These are phyloP conservation scores for Melampsora larici-populina DNA, from an alignment of 1,284 basidiomycete species.

Conservation along the genomic window DNA sequence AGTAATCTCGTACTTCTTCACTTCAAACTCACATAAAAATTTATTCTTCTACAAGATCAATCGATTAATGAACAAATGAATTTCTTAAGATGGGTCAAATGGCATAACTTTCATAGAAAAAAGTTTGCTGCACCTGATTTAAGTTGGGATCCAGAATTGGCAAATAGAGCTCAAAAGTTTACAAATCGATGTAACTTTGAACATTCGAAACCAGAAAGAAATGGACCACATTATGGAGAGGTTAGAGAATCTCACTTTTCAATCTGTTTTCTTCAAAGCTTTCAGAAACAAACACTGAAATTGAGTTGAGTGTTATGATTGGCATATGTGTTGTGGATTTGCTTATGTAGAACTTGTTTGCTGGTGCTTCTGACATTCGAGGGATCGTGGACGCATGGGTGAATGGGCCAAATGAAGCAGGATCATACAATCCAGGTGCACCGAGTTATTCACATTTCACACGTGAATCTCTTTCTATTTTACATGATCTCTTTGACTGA, in stretches of 20 bases:
- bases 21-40: too few species aligned
- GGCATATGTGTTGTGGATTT: background rate
- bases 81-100: background rate
- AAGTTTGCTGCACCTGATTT: background rate
- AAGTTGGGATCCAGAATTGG: background rate
- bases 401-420: background rate
- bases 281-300: too few species aligned
- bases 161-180: background rate
- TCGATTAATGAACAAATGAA: background rate
- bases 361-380: background rate
- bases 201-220: background rate
- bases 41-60: too few species aligned
- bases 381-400: background rate
- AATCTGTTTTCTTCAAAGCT: too few species aligned
- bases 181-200: background rate
- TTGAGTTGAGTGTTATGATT: too few species aligned
- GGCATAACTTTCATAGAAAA: background rate
- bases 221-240: background rate
- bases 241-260: background rate
- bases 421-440: background rate
- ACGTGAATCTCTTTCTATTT: background rate
- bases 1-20: too few species aligned
- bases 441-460: constrained; percentile 6
- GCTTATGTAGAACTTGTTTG: background rate
- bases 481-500: too few species aligned